Evolutionary conservation across 1,284 basidiomycete genomes (phyloP).

Genomic region (Lentinula novae-zelandiae): DNA sequence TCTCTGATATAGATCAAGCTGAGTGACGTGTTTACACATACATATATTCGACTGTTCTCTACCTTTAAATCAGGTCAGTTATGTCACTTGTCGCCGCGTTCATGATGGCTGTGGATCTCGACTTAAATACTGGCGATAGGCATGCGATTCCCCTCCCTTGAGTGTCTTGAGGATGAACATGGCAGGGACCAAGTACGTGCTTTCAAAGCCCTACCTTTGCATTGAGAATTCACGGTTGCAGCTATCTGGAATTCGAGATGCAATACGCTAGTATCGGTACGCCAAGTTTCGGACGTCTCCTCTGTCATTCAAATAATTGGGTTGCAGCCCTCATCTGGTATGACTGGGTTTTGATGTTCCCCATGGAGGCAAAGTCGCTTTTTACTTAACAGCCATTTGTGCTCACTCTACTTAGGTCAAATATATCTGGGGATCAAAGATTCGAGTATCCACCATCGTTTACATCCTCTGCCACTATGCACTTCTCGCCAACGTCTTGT

Average conservation of each 20-base stretch:
- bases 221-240: neutral
- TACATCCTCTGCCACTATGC: slow-evolving; percentile 35
- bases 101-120: neutral
- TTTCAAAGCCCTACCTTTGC: neutral
- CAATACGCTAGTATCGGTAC: slow-evolving; percentile 30
- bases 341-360: slow-evolving; percentile 32
- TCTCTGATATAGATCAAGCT: too few species aligned
- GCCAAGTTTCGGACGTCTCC: neutral
- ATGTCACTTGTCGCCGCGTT: neutral
- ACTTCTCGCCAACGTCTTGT: slow-evolving; percentile 31
- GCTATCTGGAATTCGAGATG: slow-evolving; percentile 24
- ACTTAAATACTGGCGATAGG: neutral
- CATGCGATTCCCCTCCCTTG: neutral
- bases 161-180: neutral
- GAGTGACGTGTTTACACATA: too few species aligned
- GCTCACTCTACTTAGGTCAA: slow-evolving; percentile 8
- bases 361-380: slow-evolving; percentile 21
- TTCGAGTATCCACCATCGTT: slow-evolving; percentile 27
- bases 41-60: too few species aligned
- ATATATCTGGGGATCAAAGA: slow-evolving; percentile 30
- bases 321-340: slow-evolving; percentile 26
- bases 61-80: too few species aligned
- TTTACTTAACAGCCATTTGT: too few species aligned
- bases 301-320: neutral
- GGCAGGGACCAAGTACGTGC: neutral